Evolutionary conservation across 164 flowering plant genomes (phyloP), one percentile per base, ranked within the genome.

Genomic region (Annona squamosa): DNA sequence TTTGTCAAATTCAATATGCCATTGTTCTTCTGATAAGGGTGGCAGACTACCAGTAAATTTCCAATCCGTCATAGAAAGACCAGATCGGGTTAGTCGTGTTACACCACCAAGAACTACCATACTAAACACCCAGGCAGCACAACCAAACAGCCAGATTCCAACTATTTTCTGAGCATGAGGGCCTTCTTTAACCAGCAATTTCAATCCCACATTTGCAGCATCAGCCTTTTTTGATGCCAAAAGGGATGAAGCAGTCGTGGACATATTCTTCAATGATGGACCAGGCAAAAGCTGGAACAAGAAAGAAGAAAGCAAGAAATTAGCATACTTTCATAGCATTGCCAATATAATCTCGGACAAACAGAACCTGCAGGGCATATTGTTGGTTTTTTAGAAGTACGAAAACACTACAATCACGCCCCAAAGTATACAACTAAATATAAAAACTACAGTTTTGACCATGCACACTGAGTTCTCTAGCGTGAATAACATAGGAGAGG

Each of bases 11-110:
- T 95, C 98, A 71, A 73, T 46, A 57, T 75, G 57, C 99, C 99
- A 95, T 18, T 90, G 89, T 52, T 91, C 92, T 63, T 89, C 90
- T 46, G 96, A 81, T 6, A 91, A 48, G 67, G 99, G 99, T 75
- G 98, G 98, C 42, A 91, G 97, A 37, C 79, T 42, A 45, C 99
- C 99, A 48, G 97, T 86, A 71, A 95, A 95, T 77, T 95, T 93
- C 99, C 98, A 95, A 71, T 95, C 98, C 68, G 98, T 95, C 98
- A 93, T 93, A 41, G 99, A 95, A 59, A 93, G 90, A 75, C 99
- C 98, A 56, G 98, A 95, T 44, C 98, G 84, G 2, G 99, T 95
- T 48, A 93, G 87, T 42, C 98, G 84, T 4, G 98, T 95, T 44
- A 89, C 80, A 70, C 99, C 98, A 77, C 99, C 99, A 72, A 93